phyloP scores from a whole-genome alignment of 164 flowering plant genomes.

The Houttuynia cordata region DNA sequence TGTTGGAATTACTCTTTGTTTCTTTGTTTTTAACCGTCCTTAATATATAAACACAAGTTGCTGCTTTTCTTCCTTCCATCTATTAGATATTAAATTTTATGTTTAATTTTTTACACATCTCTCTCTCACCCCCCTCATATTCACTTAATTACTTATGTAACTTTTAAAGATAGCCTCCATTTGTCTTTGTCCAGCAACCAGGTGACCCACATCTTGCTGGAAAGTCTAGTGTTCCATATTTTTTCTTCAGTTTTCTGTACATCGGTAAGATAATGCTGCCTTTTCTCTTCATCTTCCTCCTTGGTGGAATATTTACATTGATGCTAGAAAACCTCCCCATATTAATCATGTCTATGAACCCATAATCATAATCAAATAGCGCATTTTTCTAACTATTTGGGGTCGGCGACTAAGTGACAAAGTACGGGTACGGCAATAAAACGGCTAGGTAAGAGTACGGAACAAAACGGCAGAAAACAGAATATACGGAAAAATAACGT shows the following conservation, averaged over 20 bases:
- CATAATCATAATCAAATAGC: too few species aligned
- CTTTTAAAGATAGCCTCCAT: not conserved
- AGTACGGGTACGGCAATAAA: too few species aligned
- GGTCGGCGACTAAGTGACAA: too few species aligned
- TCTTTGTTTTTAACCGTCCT: too few species aligned
- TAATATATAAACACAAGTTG: too few species aligned
- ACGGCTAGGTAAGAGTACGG: too few species aligned
- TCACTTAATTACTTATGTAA: not conserved
- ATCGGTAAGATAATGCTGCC: constrained; percentile 51
- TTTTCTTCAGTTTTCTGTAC: constrained; percentile 15
- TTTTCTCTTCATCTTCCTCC: constrained; percentile 35
- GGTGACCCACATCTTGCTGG: not conserved
- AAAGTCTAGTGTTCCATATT: not conserved
- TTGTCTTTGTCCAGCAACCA: not conserved
- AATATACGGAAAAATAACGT: too few species aligned
- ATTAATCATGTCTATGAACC: constrained; percentile 23
- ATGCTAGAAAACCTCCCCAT: constrained; percentile 60
- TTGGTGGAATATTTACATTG: constrained; percentile 48
- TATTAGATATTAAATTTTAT: not conserved
- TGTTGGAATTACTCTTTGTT: too few species aligned
- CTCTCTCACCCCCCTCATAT: not conserved
- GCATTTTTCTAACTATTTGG: too few species aligned
- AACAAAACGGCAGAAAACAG: too few species aligned
- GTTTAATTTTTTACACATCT: not conserved
- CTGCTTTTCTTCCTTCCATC: not conserved